Evolutionary conservation across 2,329 filamentous ascomycete genomes (phyloP), one percentile per base, ranked within the genome.

Genomic region (Drechslerella stenobrocha): DNA sequence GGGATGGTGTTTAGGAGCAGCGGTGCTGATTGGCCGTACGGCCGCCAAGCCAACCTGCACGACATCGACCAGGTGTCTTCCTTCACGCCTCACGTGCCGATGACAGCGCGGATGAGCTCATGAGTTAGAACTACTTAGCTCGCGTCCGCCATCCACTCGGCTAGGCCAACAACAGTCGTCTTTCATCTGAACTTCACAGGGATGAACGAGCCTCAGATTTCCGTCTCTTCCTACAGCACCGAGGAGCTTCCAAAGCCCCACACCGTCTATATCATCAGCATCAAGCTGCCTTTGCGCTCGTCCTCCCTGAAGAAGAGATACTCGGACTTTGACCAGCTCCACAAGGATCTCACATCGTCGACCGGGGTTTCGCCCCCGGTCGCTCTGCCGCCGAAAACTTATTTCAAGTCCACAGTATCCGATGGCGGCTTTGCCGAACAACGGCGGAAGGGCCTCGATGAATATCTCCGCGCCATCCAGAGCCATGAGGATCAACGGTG

Each of bases 221-320:
- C 45, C 2, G 57, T 61, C 40, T 35, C 78, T 7, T 77, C 77
- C 8, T 78, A 53, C 24, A 56, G 20, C 9, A 66, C 61, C 1
- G 61, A 66, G 30, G 61, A 53, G 1, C 53, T 48, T 48, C 77
- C 70, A 24, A 73, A 71, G 24, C 72, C 72, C 1, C 69, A 73
- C 57, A 73, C 72, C 1, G 51, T 72, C 50, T 73, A 72, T 57
- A 66, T 73, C 55, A 70, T 73, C 53, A 59, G 84, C 20, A 80
- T 93, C 64, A 85, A 87, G 51, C 84, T 90, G 0, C 88, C 89
- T 0, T 81, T 92, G 11, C 84, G 87, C 47, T 87, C 87, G 2
- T 88, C 87, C 73, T 86, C 87, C 70, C 80, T 90, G 3, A 84
- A 86, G 73, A 92, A 91, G 77, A 87, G 89, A 73, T 95, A 92